These are phyloP conservation scores for Centrapalus pauciflorus DNA, from an alignment of 129 eudicot genomes.

Conservation along the genomic window DNA sequence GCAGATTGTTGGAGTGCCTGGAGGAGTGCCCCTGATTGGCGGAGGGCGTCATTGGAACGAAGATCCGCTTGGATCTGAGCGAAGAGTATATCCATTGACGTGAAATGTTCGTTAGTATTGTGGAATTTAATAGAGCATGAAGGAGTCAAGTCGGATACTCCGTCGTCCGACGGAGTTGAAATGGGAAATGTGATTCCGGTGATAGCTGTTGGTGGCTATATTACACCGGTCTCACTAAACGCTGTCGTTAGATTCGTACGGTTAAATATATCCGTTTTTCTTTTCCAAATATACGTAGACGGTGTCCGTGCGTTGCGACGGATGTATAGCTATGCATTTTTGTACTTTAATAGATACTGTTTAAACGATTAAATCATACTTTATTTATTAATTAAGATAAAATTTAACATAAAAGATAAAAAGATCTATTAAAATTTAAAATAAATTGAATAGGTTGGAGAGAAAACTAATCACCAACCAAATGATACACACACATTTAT, in stretches of 20 bases:
- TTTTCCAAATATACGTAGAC: too few species aligned
- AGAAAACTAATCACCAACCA: too few species aligned
- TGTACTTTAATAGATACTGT: too few species aligned
- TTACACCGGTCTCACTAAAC: slow-evolving; percentile 18
- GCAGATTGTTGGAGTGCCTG: slow-evolving; percentile 98
- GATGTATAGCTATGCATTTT: too few species aligned
- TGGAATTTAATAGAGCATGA: slow-evolving; percentile 11
- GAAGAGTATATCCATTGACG: slow-evolving; percentile 73
- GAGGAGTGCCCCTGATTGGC: slow-evolving; percentile 86
- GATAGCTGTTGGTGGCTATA: slow-evolving; percentile 10
- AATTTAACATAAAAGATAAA: too few species aligned
- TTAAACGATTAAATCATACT: too few species aligned
- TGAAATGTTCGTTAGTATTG: slow-evolving; percentile 3
- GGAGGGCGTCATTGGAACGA: slow-evolving; percentile 98
- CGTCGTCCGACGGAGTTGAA: not conserved
- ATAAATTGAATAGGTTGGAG: too few species aligned
- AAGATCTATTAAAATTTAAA: too few species aligned
- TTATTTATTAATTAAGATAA: too few species aligned
- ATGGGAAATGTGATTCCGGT: slow-evolving; percentile 29
- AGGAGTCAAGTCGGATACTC: not conserved
- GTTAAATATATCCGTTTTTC: not conserved
- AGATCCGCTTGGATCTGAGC: slow-evolving; percentile 99
- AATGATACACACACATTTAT: too few species aligned
- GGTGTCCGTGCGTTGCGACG: too few species aligned
- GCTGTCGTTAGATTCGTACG: slow-evolving; percentile 16